Evolutionary conservation across 108 stramenopile genomes (phyloP).

Genomic region (Cylindrotheca fusiformis): DNA sequence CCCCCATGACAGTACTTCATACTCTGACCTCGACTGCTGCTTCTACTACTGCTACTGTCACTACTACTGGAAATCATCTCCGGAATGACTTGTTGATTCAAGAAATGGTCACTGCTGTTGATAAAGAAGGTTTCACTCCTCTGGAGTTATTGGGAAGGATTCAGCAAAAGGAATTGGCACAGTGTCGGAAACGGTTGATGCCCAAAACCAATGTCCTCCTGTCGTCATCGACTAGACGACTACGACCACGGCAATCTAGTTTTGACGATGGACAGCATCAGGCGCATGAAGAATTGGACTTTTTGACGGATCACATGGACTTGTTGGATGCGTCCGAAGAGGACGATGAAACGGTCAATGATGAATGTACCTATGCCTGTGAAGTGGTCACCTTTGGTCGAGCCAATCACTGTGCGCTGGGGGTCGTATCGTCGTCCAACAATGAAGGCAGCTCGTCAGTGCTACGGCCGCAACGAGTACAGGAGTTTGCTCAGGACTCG

Average conservation of each 20-base stretch:
- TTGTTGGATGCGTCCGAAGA: constrained; percentile 8
- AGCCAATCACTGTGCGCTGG: constrained; percentile 69
- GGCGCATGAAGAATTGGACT: constrained; percentile 27
- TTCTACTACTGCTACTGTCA: not conserved
- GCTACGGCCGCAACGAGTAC: constrained; percentile 50
- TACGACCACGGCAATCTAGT: constrained; percentile 4
- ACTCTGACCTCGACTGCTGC: not conserved
- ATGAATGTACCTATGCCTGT: constrained; percentile 35
- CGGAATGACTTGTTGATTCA: constrained; percentile 10
- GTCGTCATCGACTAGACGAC: not conserved
- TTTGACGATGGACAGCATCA: constrained; percentile 11
- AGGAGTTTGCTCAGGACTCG: constrained; percentile 46
- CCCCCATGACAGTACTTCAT: constrained; percentile 17
- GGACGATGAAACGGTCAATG: constrained; percentile 4
- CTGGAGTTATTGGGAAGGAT: constrained; percentile 51
- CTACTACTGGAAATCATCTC: constrained; percentile 5
- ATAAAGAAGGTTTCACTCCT: constrained; percentile 66
- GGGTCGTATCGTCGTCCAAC: constrained; percentile 35
- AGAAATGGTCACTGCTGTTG: constrained; percentile 25
- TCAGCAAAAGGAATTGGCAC: constrained; percentile 39
- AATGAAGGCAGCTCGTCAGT: constrained; percentile 6
- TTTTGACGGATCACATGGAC: constrained; percentile 28
- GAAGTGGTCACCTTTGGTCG: constrained; percentile 82
- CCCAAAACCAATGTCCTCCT: not conserved
- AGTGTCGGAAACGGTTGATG: constrained; percentile 36